Conservation (phyloP, 2,329 filamentous ascomycete species). For the Juglanconis sp. region DNA sequence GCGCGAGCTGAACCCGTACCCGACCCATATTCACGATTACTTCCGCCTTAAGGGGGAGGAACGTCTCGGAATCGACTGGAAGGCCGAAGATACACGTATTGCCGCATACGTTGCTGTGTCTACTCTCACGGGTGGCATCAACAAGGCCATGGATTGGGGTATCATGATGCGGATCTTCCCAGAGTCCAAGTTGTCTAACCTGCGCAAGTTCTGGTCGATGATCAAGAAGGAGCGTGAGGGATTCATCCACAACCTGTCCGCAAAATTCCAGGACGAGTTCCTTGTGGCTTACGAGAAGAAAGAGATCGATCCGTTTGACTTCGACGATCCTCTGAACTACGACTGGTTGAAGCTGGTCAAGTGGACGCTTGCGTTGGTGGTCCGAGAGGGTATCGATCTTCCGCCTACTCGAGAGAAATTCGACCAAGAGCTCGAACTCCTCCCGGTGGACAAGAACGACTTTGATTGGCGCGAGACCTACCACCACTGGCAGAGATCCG, state of each 20-base stretch:
- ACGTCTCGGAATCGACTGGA: slow-evolving; percentile 36
- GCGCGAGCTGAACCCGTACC: slow-evolving; percentile 32
- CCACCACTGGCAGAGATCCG: slow-evolving; percentile 51
- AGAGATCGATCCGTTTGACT: slow-evolving; percentile 60
- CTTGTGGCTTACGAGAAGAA: slow-evolving; percentile 62
- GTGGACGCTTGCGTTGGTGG: slow-evolving; percentile 60
- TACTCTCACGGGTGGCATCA: slow-evolving; percentile 57
- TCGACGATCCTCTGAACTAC: slow-evolving; percentile 59
- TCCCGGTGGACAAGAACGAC: slow-evolving; percentile 27
- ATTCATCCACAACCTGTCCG: slow-evolving; percentile 54
- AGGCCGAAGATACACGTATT: slow-evolving; percentile 44
- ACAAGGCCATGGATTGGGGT: slow-evolving; percentile 59
- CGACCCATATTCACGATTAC: slow-evolving; percentile 30
- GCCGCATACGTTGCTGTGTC: slow-evolving; percentile 57
- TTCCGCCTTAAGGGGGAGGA: slow-evolving; percentile 29
- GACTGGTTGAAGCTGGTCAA: slow-evolving; percentile 66
- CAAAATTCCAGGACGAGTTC: slow-evolving; percentile 64
- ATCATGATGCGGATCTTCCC: slow-evolving; percentile 56
- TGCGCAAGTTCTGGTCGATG: slow-evolving; percentile 55
- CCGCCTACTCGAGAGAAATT: slow-evolving; percentile 45
- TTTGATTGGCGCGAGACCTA: slow-evolving; percentile 55
- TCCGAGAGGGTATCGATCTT: slow-evolving; percentile 43
- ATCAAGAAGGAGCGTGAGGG: slow-evolving; percentile 49
- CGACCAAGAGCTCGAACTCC: slow-evolving; percentile 32
- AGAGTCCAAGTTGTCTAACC: slow-evolving; percentile 44